Evolutionary conservation across 2,329 filamentous ascomycete genomes (phyloP), one percentile per base, ranked within the genome.

Genomic region (Colletotrichum tamarilloi): DNA sequence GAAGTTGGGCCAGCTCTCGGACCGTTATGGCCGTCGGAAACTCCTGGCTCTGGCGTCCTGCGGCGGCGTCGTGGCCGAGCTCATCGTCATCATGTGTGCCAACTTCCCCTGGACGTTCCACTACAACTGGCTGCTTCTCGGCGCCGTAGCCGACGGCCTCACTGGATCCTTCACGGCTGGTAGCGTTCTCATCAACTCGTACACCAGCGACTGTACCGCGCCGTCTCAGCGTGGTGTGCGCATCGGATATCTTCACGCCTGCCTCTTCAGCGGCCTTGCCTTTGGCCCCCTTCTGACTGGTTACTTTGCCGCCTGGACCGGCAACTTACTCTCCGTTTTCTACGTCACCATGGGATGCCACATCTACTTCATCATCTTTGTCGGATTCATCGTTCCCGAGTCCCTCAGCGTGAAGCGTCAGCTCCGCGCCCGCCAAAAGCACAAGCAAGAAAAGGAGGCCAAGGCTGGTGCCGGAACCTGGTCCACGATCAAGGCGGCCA

Each of bases 221-320:
- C 94, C 95, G 0, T 92, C 93, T 35, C 91, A 90, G 78, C 91
- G 97, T 24, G 94, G 93, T 73, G 93, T 97, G 8, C 91, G 92
- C 5, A 97, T 98, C 81, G 95, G 95, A 7, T 96, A 95, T 80
- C 92, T 98, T 77, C 94, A 98, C 78, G 95, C 94, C 12, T 95
- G 93, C 76, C 86, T 99, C 9, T 98, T 98, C 81, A 88, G 90
- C 1, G 97, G 97, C n/a, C 90, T 98, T 58, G 96, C 97, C 0
- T 83, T 96, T 38, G 97, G 97, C 0, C 97, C 97, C 8, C 87
- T 97, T 3, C 79, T 97, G 26, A 93, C 95, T 0, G 95, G 93
- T 2, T 92, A 94, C 77, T 86, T 98, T 56, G 92, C 98, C 78
- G 90, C 93, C 77, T 89, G 87, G 81, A 95, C 94, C 0, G 93